Conservation (phyloP, 352 stramenopile species). For the Phytophthora podocarpi region DNA sequence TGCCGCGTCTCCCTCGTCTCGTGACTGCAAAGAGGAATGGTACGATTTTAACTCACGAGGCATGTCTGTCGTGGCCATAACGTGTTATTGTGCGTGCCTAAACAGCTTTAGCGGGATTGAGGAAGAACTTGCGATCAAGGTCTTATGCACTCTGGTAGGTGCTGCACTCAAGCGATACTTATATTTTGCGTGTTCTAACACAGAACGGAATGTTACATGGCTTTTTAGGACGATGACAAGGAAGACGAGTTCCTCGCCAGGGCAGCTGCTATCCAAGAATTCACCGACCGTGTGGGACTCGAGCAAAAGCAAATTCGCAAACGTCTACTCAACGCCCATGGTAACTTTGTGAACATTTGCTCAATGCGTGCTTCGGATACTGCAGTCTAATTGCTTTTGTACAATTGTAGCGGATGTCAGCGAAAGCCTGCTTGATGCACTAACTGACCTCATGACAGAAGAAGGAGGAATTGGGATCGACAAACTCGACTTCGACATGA, state of each 20-base stretch:
- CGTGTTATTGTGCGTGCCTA: background rate
- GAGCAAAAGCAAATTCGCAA: conserved; percentile 36
- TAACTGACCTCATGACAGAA: conserved; percentile 50
- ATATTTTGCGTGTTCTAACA: background rate
- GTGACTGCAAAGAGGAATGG: conserved; percentile 22
- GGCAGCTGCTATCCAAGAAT: conserved; percentile 26
- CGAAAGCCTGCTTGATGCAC: conserved; percentile 45
- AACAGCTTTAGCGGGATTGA: conserved; percentile 16
- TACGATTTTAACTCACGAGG: conserved; percentile 14
- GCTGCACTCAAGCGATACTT: background rate
- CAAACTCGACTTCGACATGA: conserved; percentile 39
- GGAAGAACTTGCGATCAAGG: conserved; percentile 26
- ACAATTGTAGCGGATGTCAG: conserved; percentile 40
- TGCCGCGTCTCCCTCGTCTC: conserved; percentile 9
- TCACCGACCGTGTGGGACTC: conserved; percentile 22
- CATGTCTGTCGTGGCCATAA: background rate
- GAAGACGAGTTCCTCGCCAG: conserved; percentile 36
- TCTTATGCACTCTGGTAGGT: conserved; percentile 29
- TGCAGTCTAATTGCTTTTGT: conserved; percentile 15
- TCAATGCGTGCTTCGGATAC: conserved; percentile 1
- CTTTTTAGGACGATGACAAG: conserved; percentile 34
- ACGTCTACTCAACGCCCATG: conserved; percentile 42
- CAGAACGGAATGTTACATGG: background rate
- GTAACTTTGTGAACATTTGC: conserved; percentile 10
- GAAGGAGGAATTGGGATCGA: conserved; percentile 49